Base-by-base conservation (phyloP, 2,329 filamentous ascomycete species). In the Didymella segeticola region DNA sequence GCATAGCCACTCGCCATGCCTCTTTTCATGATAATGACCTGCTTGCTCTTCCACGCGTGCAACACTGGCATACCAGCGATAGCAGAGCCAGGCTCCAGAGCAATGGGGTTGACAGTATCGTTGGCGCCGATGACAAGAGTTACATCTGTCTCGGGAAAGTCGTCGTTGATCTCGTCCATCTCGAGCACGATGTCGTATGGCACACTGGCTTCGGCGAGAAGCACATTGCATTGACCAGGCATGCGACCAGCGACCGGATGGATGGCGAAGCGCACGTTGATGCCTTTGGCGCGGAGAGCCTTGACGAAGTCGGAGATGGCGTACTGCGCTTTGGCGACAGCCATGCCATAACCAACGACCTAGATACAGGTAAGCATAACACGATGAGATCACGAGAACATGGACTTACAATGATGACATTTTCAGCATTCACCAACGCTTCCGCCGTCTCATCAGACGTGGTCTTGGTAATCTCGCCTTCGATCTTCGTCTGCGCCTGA, bases 121-220 rank as follows among this genome's bases (percentile, higher is more conserved):
- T 96, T 96, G 8, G 92, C 92, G 3, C 92, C 92, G 67, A 96
- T 96, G 0, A 96, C 91, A 3, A 96, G 83, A 0, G 90, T 92
- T 9, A 96, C 80, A 66, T 96, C 92, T 0, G 92, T 96, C 23
- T 95, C 89, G 6, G 82, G 75, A 72, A 96, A 96, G 67, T 96
- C 91, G 58, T 96, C 91, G 73, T 96, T 96, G 77, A 96, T 96
- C 79, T 96, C 92, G 64, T 96, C 92, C 91, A 96, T 96, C 77
- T 96, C 91, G 38, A 96, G 82, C 23, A 96, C 91, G 50, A 96
- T 93, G 65, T 96, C 92, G 67, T 96, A 96, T 2, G 91, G 91
- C 25, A 96, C 92, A 27, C 84, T 88, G 1, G 92, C 92, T 74
- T 96, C 92, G 0, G 92, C 92, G 12, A 96, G 85, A 2, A 96